These are phyloP conservation scores for Phellinidium pouzarii DNA, from an alignment of 1,284 basidiomycete species.

Conservation along the genomic window DNA sequence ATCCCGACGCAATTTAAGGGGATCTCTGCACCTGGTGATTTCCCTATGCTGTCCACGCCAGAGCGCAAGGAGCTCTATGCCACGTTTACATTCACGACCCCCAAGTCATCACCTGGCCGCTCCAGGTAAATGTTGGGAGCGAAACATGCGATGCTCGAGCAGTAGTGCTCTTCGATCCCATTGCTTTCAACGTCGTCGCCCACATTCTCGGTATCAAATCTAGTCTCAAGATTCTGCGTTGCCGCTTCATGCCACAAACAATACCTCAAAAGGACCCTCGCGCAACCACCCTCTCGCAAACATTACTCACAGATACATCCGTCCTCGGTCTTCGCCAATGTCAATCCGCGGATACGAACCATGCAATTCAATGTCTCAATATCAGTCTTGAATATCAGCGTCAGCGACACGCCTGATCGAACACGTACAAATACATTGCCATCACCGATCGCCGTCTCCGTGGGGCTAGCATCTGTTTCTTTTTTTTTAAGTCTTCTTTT, in stretches of 20 bases:
- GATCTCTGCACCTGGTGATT: constrained; percentile 19
- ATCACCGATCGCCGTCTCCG: neutral
- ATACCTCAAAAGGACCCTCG: no score
- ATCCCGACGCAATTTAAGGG: constrained; percentile 8
- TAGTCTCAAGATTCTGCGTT: no score
- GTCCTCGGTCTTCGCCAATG: no score
- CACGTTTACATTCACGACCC: constrained; percentile 60
- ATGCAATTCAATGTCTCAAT: neutral
- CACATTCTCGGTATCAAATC: no score
- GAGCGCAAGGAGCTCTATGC: constrained; percentile 63
- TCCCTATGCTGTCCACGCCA: constrained; percentile 52
- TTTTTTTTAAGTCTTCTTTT: neutral
- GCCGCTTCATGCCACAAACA: no score
- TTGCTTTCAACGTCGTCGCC: neutral
- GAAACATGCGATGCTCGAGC: neutral
- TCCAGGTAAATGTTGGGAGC: constrained; percentile 5
- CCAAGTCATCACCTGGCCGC: constrained; percentile 10
- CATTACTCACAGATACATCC: no score
- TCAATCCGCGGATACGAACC: neutral
- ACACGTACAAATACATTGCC: neutral
- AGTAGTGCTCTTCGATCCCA: neutral
- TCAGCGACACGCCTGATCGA: neutral
- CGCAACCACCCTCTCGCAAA: no score
- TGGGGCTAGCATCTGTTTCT: neutral
- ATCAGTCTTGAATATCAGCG: neutral